phyloP scores from a whole-genome alignment of 164 flowering plant species.

The Vitis cinerea region DNA sequence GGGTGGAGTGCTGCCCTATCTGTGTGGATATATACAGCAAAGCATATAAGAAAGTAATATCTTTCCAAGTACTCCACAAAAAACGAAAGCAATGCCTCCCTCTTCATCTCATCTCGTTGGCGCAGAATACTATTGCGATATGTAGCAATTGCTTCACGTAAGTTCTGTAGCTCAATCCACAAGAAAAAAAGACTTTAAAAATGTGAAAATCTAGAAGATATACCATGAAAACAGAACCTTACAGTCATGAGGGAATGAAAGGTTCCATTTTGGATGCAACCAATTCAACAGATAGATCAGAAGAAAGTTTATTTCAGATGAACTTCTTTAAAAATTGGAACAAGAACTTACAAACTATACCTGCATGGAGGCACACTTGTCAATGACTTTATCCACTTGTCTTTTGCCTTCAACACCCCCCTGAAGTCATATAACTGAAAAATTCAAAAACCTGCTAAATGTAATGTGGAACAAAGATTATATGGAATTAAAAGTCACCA shows the following conservation, averaged over 20 bases:
- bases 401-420: conserved; percentile 98
- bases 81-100: conserved; percentile 87
- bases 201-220: not conserved
- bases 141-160: conserved; percentile 93
- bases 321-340: not conserved
- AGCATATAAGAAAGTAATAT: conserved; percentile 95
- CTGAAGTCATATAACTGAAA: conserved; percentile 36
- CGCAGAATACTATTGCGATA: conserved; percentile 88
- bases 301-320: too few relatives aligned
- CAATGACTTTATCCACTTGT: conserved; percentile 96
- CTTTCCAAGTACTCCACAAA: conserved; percentile 96
- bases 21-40: conserved; percentile 92
- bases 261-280: too few relatives aligned
- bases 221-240: conserved; percentile 1
- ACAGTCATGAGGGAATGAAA: too few relatives aligned
- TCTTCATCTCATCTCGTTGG: conserved; percentile 95
- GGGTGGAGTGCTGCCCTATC: conserved; percentile 66
- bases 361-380: conserved; percentile 97
- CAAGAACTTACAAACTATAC: conserved; percentile 28
- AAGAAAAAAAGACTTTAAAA: conserved; percentile 9
- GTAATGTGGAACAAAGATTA: not conserved
- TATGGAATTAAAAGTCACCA: not conserved
- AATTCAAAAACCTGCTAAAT: not conserved
- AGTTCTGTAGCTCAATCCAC: conserved; percentile 52
- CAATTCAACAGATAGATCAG: too few relatives aligned